Conservation (phyloP, 345 rosid genomes). For the Moricandia arvensis region DNA sequence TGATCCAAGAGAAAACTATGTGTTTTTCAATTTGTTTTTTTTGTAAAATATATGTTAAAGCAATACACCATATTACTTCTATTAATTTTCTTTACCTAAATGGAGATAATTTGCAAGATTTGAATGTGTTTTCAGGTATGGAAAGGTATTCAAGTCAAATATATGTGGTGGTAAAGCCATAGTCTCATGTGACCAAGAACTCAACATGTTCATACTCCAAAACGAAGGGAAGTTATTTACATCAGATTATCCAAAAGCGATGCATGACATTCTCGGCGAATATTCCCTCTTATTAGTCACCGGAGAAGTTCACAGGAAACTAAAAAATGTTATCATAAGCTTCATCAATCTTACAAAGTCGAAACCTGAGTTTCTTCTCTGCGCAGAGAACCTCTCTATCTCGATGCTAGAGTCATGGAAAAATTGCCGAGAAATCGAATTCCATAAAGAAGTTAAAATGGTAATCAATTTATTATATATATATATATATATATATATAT, state of each 20-base stretch:
- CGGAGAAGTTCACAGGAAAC: constrained; percentile 75
- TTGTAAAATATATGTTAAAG: neutral
- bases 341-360: constrained; percentile 57
- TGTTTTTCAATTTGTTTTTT: too few species aligned
- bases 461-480: constrained; percentile 29
- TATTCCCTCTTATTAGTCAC: constrained; percentile 54
- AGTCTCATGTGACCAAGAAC: constrained; percentile 79
- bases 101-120: neutral
- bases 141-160: constrained; percentile 75
- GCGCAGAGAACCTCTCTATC: constrained; percentile 47
- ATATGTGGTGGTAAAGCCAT: constrained; percentile 76
- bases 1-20: neutral
- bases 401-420: constrained; percentile 74
- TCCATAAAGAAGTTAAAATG: constrained; percentile 57
- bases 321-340: constrained; percentile 50
- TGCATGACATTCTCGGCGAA: constrained; percentile 75
- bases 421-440: constrained; percentile 41
- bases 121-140: constrained; percentile 48
- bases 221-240: constrained; percentile 74
- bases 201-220: constrained; percentile 77
- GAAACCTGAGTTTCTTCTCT: constrained; percentile 43
- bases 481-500: too few species aligned
- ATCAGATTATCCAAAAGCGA: constrained; percentile 66
- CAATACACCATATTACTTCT: neutral
- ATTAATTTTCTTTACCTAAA: neutral